Evolutionary conservation across 139 green algal genomes (phyloP).

Genomic region (Asterochloris sp.): DNA sequence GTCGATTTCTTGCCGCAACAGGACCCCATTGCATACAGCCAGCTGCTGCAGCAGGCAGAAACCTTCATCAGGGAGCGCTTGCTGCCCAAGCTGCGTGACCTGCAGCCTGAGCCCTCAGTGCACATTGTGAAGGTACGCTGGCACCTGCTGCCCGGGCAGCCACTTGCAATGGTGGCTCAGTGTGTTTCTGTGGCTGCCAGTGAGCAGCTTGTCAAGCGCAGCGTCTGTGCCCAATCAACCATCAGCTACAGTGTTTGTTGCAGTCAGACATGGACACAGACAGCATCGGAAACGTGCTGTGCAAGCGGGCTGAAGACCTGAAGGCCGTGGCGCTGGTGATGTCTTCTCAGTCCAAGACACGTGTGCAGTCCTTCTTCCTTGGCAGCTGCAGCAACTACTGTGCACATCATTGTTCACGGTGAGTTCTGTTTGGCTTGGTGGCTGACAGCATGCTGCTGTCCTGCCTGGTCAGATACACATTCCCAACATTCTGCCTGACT

Average conservation of each 20-base stretch:
- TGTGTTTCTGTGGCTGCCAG: background rate
- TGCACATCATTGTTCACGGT: background rate
- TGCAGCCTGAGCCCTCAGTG: constrained; percentile 41
- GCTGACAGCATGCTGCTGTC: background rate
- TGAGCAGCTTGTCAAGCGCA: background rate
- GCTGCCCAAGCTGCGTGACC: constrained; percentile 25
- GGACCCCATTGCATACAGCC: constrained; percentile 41
- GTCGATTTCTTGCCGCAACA: constrained; percentile 54
- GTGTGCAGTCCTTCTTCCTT: constrained; percentile 52
- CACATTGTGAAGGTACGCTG: constrained; percentile 57
- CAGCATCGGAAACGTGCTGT: constrained; percentile 63
- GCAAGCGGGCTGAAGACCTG: constrained; percentile 60
- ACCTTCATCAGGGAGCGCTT: constrained; percentile 54
- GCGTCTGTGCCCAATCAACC: background rate
- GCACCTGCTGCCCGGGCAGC: background rate
- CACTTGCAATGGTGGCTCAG: background rate
- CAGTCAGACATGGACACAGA: constrained; percentile 59
- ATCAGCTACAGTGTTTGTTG: background rate
- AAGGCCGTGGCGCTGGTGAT: constrained; percentile 48
- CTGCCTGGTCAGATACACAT: background rate
- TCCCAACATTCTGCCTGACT: background rate
- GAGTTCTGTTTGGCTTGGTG: background rate
- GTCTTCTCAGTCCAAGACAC: constrained; percentile 43
- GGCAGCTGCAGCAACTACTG: constrained; percentile 50
- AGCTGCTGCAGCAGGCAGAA: constrained; percentile 43